Conservation (phyloP, 805 yeast genomes). For the Zygosaccharomyces bailii region DNA sequence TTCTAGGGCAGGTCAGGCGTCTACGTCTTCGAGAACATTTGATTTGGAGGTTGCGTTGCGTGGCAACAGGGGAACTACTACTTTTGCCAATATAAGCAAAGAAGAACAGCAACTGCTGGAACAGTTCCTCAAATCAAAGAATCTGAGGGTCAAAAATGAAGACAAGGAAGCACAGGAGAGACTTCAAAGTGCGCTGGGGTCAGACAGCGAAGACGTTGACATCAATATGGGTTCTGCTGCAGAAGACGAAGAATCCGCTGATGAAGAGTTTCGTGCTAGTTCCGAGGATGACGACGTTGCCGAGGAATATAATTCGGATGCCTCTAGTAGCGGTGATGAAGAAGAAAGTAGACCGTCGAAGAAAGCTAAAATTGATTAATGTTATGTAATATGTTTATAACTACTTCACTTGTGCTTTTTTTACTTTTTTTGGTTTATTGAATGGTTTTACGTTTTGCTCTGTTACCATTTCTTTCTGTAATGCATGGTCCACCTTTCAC, state of each 20-base stretch:
- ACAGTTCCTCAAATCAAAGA: slow-evolving; percentile 70
- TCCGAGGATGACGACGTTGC: slow-evolving; percentile 62
- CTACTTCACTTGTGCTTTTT: background rate
- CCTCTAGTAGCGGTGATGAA: slow-evolving; percentile 32
- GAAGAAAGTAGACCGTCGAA: slow-evolving; percentile 40
- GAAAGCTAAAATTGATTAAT: slow-evolving; percentile 32
- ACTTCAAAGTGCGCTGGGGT: slow-evolving; percentile 71
- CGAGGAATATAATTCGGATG: slow-evolving; percentile 78
- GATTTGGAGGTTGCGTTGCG: slow-evolving; percentile 78
- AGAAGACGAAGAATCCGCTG: slow-evolving; percentile 76
- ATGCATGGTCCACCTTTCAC: too few species aligned
- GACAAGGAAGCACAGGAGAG: slow-evolving; percentile 82
- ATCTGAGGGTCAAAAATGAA: slow-evolving; percentile 79
- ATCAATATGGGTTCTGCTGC: slow-evolving; percentile 62
- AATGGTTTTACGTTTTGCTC: slow-evolving; percentile 8
- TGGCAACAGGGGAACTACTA: slow-evolving; percentile 64
- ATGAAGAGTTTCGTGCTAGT: slow-evolving; percentile 72
- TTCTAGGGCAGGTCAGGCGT: slow-evolving; percentile 83
- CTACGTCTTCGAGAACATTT: slow-evolving; percentile 79
- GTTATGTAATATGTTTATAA: slow-evolving; percentile 1
- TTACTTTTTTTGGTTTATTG: slow-evolving; percentile 2
- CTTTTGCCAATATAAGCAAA: slow-evolving; percentile 82
- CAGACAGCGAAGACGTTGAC: slow-evolving; percentile 51
- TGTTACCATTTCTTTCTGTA: too few species aligned
- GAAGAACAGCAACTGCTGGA: slow-evolving; percentile 86